Evolutionary conservation across 106 monocot genomes (phyloP), one percentile per base, ranked within the genome.

Genomic region (Alisma plantagoaquatica): DNA sequence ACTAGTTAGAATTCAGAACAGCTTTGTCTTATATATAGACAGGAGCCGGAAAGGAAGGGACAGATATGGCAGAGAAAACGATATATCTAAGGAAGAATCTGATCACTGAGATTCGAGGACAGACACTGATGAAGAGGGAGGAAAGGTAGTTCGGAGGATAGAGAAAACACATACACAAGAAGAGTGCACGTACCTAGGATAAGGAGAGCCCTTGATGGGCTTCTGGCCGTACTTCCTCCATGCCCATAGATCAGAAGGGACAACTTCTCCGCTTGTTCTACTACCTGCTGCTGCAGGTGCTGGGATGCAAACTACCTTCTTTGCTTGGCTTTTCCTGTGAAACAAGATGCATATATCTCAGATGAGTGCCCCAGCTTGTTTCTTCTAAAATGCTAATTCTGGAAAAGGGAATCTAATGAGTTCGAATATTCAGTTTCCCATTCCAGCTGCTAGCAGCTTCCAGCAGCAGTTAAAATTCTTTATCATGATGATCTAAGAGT

Each of bases 181-280:
- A 10, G 46, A 49, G 43, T 2, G 23, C 4, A 33, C 31, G 27
- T 78, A 91, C 91, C 91, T 85, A 41, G 91, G 91, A 49, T 91
- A 82, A 41, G 91, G 91, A 61, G 91, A 91, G 21, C 91, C 91
- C 56, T 91, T 91, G 67, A 91, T 91, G 42, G 91, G 91, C 59
- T 91, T 91, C 45, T 91, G 91, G 8, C 91, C 91, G 60, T 91
- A 91, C 60, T 91, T 91, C 64, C 91, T 85, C 91, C 91, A 91
- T 61, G 91, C 91, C 91, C 91, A 91, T 6, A 91, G 81, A 73
- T 91, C 91, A 63, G 91, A 85, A 23, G 91, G 91, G 48, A 91
- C 81, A 28, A 91, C 85, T 57, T 91, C 91, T 47, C 91, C 91
- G 18, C 56, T 81, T 23, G 81, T 56, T 49, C 85, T 81, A 15